Percentiles rank a stretch among this genome's conserved stretches.
phyloP scores from a whole-genome alignment of 805 yeast species.

The Ogataea nonfermentans region DNA sequence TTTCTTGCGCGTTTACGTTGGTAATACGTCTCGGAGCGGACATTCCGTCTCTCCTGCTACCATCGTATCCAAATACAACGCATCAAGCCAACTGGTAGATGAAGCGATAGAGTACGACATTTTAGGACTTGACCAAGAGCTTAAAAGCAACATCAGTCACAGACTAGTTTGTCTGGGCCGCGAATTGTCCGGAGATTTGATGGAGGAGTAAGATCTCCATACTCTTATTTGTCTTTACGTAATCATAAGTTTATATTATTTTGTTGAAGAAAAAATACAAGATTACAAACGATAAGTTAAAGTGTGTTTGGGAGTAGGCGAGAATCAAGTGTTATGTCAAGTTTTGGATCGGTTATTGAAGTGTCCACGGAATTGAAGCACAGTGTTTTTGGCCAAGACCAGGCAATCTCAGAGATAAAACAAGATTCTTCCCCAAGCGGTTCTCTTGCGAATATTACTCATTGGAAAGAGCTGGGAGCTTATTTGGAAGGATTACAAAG shows the following conservation, averaged over 20 bases:
- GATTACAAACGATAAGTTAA: too few species aligned
- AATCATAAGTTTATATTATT: too few species aligned
- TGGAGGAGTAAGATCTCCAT: neutral
- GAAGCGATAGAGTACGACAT: slow-evolving; percentile 22
- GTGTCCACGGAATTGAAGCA: slow-evolving; percentile 12
- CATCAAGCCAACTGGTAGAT: slow-evolving; percentile 4
- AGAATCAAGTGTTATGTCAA: slow-evolving; percentile 11
- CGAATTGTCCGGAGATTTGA: slow-evolving; percentile 30
- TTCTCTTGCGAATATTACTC: slow-evolving; percentile 23
- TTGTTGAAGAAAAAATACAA: too few species aligned
- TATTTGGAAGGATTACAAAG: slow-evolving; percentile 33
- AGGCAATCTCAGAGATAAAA: slow-evolving; percentile 7
- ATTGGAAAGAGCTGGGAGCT: slow-evolving; percentile 38
- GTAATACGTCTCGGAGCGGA: slow-evolving; percentile 13
- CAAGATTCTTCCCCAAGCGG: slow-evolving; percentile 10
- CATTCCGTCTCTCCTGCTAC: too few species aligned
- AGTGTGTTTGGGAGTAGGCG: neutral
- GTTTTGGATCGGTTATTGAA: slow-evolving; percentile 9
- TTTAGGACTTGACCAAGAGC: slow-evolving; percentile 25
- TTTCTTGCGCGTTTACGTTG: slow-evolving; percentile 26
- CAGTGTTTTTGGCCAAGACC: slow-evolving; percentile 11
- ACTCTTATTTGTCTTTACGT: neutral
- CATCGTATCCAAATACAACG: neutral
- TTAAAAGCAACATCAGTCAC: slow-evolving; percentile 33
- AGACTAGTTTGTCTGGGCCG: slow-evolving; percentile 29